Base-by-base conservation (phyloP, 2,329 filamentous ascomycete species). In the Aspergillus candidus region DNA sequence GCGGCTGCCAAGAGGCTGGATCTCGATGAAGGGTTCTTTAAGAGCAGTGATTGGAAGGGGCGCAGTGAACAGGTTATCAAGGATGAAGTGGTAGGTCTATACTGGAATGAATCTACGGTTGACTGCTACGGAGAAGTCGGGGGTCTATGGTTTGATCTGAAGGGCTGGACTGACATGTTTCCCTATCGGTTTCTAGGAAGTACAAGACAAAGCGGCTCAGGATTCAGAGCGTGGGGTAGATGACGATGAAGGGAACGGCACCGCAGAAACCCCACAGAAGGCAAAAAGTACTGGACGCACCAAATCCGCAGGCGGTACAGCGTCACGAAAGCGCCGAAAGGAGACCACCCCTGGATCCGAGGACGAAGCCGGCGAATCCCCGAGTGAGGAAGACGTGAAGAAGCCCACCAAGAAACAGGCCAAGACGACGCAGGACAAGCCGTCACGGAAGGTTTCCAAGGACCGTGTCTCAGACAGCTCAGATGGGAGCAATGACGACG, bases 11-110 rank as follows among this genome's bases (percentile, higher is more conserved):
- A 72, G 44, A 60, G 71, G 38, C 60, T 83, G 10, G 70, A 68
- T 29, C 62, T 83, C 15, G 66, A 72, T 6, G 63, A 66, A 5
- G 77, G 71, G 3, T 82, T 79, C 54, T 73, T 82, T 53, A 83
- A 78, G 54, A 62, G 52, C n/a, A 54, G 55, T 1, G 55, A 58
- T 4, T 84, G 81, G 81, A 82, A 78, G 50, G 49, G 55, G 11
- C 66, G 63, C 44, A 80, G 77, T 57, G 77, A 78, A 48, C 48
- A 65, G 2, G 66, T 80, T 40, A 77, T 82, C 39, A 68, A 69
- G 57, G 67, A 71, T 44, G 71, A 80, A 65, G 70, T 77, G 56
- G 72, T 76, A 62, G 49, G 67, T 57, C 34, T 18, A 3, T 11
- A 4, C 32, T 31, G 18, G 39, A 11, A 35, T n/a, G 22, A 7